A percentile compares a stretch with the other conserved stretches of the same genome.
Evolutionary conservation across 768 basidiomycete species (phyloP).

Genomic region (Tricholoma flavovirens): DNA sequence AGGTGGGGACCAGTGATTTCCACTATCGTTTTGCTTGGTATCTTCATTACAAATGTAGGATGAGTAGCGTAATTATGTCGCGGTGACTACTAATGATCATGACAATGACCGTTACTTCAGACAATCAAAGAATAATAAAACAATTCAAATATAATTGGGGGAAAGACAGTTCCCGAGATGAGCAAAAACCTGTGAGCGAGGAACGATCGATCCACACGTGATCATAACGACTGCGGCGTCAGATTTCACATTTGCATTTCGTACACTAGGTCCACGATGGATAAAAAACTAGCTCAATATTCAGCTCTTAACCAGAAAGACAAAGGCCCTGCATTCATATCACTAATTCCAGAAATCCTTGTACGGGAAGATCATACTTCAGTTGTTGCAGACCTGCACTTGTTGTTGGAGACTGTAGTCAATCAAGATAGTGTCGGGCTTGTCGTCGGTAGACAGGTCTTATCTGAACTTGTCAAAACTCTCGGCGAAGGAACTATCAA

Average conservation of each 20-base stretch:
- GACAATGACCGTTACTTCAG: too few relatives aligned
- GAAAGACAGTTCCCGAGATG: too few relatives aligned
- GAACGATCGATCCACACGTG: constrained; percentile 5
- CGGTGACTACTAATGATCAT: too few relatives aligned
- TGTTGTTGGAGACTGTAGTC: constrained; percentile 74
- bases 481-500: constrained; percentile 53
- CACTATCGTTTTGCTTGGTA: not conserved
- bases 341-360: constrained; percentile 65
- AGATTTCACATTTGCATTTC: too few relatives aligned
- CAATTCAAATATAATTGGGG: too few relatives aligned
- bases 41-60: not conserved
- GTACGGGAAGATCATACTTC: constrained; percentile 39
- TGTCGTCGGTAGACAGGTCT: constrained; percentile 83
- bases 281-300: constrained; percentile 58
- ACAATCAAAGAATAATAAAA: too few relatives aligned
- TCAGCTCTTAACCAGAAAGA: constrained; percentile 73
- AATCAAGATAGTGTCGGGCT: constrained; percentile 78
- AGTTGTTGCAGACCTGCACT: constrained; percentile 54
- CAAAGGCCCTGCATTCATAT: constrained; percentile 69
- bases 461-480: constrained; percentile 76
- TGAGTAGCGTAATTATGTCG: too few relatives aligned
- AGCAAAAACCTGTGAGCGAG: too few relatives aligned
- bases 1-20: constrained; percentile 5
- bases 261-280: constrained; percentile 51
- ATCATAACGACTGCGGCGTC: too few relatives aligned